phyloP scores from a whole-genome alignment of 2,329 filamentous ascomycete species.

The Sphaerulina musiva region DNA sequence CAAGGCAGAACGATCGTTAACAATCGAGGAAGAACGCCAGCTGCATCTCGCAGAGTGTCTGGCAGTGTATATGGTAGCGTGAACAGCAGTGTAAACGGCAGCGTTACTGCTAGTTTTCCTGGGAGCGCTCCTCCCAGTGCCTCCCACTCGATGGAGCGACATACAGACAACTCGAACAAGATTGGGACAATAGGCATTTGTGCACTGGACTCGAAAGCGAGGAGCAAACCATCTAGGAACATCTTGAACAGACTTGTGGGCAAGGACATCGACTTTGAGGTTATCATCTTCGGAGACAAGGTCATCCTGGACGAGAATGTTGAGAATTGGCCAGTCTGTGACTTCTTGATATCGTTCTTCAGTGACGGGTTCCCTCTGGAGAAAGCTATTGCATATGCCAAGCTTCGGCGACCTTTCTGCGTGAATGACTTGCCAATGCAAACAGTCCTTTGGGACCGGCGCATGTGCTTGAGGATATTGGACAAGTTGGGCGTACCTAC shows the following conservation, averaged over 20 bases:
- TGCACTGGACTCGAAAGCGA: slow-evolving; percentile 88
- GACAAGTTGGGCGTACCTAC: slow-evolving; percentile 87
- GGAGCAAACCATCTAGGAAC: slow-evolving; percentile 93
- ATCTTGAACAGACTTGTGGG: slow-evolving; percentile 88
- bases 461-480: slow-evolving; percentile 78
- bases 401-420: slow-evolving; percentile 88
- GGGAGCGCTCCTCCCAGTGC: slow-evolving; percentile 64
- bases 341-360: slow-evolving; percentile 97
- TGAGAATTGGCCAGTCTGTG: slow-evolving; percentile 92
- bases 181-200: slow-evolving; percentile 80
- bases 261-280: slow-evolving; percentile 89
- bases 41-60: slow-evolving; percentile 68
- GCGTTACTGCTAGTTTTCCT: slow-evolving; percentile 52
- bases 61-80: slow-evolving; percentile 6
- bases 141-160: slow-evolving; percentile 67
- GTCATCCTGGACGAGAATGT: slow-evolving; percentile 95
- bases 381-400: slow-evolving; percentile 93
- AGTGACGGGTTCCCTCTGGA: slow-evolving; percentile 95
- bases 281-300: slow-evolving; percentile 97
- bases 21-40: slow-evolving; percentile 39
- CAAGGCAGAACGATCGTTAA: slow-evolving; percentile 21
- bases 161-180: slow-evolving; percentile 46
- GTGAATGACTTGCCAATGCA: slow-evolving; percentile 98
- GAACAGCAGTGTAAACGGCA: slow-evolving; percentile 57
- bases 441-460: slow-evolving; percentile 90